These are phyloP conservation scores for Oryza nivara DNA, from an alignment of 176 grass and related monocot species.

Conservation along the genomic window DNA sequence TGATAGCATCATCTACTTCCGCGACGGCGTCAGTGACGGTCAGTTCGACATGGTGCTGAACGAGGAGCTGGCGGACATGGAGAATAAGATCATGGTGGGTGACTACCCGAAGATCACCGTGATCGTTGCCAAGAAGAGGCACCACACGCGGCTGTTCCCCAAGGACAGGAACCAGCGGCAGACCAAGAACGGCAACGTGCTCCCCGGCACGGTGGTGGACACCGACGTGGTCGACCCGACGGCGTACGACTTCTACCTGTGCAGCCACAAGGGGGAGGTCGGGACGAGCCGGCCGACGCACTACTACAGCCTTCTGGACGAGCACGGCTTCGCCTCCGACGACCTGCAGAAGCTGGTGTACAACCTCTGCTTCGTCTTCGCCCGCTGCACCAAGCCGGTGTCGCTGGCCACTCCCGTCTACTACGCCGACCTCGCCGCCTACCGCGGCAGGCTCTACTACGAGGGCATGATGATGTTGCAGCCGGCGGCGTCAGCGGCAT, in stretches of 20 bases:
- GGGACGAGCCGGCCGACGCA: conserved; percentile 69
- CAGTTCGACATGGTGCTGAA: conserved; percentile 59
- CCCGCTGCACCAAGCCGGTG: conserved; percentile 69
- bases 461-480: conserved; percentile 2
- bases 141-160: conserved; percentile 62
- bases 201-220: conserved; percentile 68
- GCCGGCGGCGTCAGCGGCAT: too few relatives aligned
- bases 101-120: conserved; percentile 40
- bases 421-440: conserved; percentile 62
- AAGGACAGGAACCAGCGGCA: neutral
- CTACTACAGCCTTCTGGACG: conserved; percentile 56
- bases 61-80: conserved; percentile 51
- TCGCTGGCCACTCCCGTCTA: conserved; percentile 60
- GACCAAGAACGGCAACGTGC: conserved; percentile 41
- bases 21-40: conserved; percentile 63
- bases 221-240: conserved; percentile 43
- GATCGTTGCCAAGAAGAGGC: conserved; percentile 62
- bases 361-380: conserved; percentile 60
- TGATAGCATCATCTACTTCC: conserved; percentile 62
- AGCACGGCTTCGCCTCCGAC: conserved; percentile 41
- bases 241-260: conserved; percentile 65
- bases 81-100: neutral
- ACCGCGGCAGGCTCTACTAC: conserved; percentile 60
- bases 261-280: conserved; percentile 55
- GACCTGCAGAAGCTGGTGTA: conserved; percentile 65